Evolutionary conservation across 441 rosid genomes (phyloP).

Genomic region (Corymbia calophylla): DNA sequence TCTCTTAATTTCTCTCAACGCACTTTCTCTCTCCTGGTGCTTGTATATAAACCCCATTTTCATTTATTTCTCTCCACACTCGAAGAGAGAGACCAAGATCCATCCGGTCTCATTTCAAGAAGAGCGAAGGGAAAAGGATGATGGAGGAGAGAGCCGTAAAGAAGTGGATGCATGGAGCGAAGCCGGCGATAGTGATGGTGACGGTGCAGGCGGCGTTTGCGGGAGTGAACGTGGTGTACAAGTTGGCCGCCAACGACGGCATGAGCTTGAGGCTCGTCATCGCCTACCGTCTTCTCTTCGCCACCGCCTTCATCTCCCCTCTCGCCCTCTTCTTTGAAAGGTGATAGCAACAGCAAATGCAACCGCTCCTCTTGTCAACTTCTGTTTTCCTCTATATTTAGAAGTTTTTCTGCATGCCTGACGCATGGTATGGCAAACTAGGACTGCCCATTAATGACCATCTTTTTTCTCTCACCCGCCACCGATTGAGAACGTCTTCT

Average conservation of each 20-base stretch:
- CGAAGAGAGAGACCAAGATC: background rate
- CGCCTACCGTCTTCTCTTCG: background rate
- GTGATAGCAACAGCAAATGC: background rate
- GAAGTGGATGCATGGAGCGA: background rate
- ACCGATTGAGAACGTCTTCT: background rate
- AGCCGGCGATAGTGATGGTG: background rate
- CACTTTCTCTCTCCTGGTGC: background rate
- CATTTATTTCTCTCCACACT: background rate
- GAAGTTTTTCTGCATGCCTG: background rate
- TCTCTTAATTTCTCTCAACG: background rate
- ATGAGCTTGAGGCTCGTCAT: background rate
- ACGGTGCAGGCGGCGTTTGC: background rate
- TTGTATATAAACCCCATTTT: background rate
- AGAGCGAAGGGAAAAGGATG: background rate
- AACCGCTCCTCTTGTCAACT: background rate
- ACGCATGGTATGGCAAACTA: background rate
- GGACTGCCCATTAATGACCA: background rate
- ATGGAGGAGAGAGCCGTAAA: background rate
- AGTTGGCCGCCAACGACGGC: background rate
- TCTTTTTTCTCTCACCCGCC: background rate
- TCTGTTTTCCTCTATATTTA: background rate
- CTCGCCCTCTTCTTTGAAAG: background rate
- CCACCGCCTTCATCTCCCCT: background rate
- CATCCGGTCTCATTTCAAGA: background rate
- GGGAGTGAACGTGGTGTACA: background rate